These are phyloP conservation scores for Rhizopogon roseolus DNA, from an alignment of 768 basidiomycete species.

Conservation along the genomic window DNA sequence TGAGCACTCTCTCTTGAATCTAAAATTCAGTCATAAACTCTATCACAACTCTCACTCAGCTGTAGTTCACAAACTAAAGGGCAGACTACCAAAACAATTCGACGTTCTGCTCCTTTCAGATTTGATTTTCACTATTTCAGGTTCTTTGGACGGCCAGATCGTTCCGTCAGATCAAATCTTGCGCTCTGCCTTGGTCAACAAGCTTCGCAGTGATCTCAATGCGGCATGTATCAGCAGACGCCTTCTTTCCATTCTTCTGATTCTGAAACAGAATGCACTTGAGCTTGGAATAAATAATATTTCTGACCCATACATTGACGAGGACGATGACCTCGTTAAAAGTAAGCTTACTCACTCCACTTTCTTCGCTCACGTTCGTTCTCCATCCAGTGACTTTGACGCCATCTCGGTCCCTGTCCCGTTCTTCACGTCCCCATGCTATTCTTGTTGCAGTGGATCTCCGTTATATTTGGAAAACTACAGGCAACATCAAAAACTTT, in stretches of 20 bases:
- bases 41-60: slow-evolving; percentile 28
- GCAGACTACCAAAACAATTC: slow-evolving; percentile 31
- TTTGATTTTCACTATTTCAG: slow-evolving; percentile 50
- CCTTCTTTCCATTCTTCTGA: slow-evolving; percentile 9
- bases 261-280: slow-evolving; percentile 46
- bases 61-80: slow-evolving; percentile 24
- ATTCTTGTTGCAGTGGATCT: slow-evolving; percentile 34
- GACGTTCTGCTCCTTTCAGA: slow-evolving; percentile 48
- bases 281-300: slow-evolving; percentile 55
- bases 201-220: slow-evolving; percentile 47
- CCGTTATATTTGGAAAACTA: slow-evolving; percentile 35
- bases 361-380: neutral
- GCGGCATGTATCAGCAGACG: slow-evolving; percentile 29
- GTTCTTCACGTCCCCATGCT: slow-evolving; percentile 19
- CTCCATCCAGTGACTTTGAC: slow-evolving; percentile 33
- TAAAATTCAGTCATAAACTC: slow-evolving; percentile 44
- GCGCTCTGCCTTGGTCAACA: slow-evolving; percentile 44
- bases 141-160: slow-evolving; percentile 40
- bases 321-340: slow-evolving; percentile 36
- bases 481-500: slow-evolving; percentile 6
- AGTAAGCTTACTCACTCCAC: slow-evolving; percentile 22
- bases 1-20: slow-evolving; percentile 37
- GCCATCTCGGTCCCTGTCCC: slow-evolving; percentile 31
- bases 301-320: slow-evolving; percentile 47
- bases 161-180: slow-evolving; percentile 37